Evolutionary conservation across 352 stramenopile species (phyloP).

Genomic region (Phytophthora syringae): DNA sequence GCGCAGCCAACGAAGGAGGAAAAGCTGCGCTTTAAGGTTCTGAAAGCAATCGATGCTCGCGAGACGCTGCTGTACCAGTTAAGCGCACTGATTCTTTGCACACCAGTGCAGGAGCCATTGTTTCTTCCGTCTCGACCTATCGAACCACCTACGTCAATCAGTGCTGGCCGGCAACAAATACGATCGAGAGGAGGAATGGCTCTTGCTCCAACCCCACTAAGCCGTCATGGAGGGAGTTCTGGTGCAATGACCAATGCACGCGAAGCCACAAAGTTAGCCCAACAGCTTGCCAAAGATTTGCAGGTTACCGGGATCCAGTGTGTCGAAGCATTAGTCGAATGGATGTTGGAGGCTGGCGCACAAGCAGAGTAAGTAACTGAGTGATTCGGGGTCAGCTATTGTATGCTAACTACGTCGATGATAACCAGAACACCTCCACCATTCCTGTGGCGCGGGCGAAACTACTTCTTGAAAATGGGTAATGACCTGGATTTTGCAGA

Average conservation of each 20-base stretch:
- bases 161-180: slow-evolving; percentile 40
- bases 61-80: slow-evolving; percentile 78
- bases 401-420: background rate
- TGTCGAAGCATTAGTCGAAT: slow-evolving; percentile 82
- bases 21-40: slow-evolving; percentile 72
- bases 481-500: slow-evolving; percentile 75
- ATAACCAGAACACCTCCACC: slow-evolving; percentile 56
- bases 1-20: slow-evolving; percentile 59
- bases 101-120: slow-evolving; percentile 59
- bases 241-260: slow-evolving; percentile 69
- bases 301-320: slow-evolving; percentile 73
- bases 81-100: slow-evolving; percentile 74
- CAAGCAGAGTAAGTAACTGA: slow-evolving; percentile 61
- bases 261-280: slow-evolving; percentile 71
- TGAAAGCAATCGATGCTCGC: slow-evolving; percentile 69
- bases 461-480: slow-evolving; percentile 83
- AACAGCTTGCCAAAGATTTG: slow-evolving; percentile 70
- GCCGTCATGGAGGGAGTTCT: slow-evolving; percentile 11
- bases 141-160: slow-evolving; percentile 28
- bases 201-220: slow-evolving; percentile 38
- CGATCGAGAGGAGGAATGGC: slow-evolving; percentile 53
- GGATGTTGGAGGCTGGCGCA: slow-evolving; percentile 79
- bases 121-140: slow-evolving; percentile 58
- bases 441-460: slow-evolving; percentile 75
- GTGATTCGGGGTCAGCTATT: background rate